Conservation (phyloP, 176 grass and related monocot species). For the Carex parvula region DNA sequence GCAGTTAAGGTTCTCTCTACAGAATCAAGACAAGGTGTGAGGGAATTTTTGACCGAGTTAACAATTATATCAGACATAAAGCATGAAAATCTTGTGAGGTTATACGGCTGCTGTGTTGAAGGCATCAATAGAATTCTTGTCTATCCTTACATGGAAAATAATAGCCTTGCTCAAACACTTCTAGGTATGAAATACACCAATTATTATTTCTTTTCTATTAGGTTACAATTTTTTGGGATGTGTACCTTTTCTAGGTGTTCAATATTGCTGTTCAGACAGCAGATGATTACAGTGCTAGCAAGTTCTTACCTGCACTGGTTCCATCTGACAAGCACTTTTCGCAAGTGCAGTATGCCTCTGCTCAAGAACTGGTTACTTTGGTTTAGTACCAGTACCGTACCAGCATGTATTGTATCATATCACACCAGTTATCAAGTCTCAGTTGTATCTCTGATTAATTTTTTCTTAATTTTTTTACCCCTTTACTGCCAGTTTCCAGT, state of each 20-base stretch:
- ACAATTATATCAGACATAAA: conserved; percentile 53
- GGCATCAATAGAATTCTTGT: conserved; percentile 66
- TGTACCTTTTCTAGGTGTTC: neutral
- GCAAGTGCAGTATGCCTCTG: neutral
- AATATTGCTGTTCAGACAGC: neutral
- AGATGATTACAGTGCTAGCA: neutral
- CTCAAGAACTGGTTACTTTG: neutral
- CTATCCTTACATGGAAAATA: conserved; percentile 83
- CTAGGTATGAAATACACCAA: conserved; percentile 47
- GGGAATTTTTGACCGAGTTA: conserved; percentile 65
- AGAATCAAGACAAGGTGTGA: conserved; percentile 65
- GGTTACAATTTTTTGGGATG: neutral
- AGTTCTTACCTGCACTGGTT: neutral
- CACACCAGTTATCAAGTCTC: neutral
- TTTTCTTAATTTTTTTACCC: neutral
- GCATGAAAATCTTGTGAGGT: conserved; percentile 71
- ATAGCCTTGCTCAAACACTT: conserved; percentile 64
- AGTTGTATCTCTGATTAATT: neutral
- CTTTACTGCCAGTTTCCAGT: neutral
- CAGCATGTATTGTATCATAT: neutral
- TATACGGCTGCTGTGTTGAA: conserved; percentile 76
- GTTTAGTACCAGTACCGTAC: neutral
- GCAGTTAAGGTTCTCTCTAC: conserved; percentile 77
- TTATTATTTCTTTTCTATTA: conserved; percentile 8
- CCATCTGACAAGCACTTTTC: neutral